Evolutionary conservation across 345 rosid species (phyloP), one percentile per base, ranked within the genome.

Genomic region (Euphorbia pulcherrima): DNA sequence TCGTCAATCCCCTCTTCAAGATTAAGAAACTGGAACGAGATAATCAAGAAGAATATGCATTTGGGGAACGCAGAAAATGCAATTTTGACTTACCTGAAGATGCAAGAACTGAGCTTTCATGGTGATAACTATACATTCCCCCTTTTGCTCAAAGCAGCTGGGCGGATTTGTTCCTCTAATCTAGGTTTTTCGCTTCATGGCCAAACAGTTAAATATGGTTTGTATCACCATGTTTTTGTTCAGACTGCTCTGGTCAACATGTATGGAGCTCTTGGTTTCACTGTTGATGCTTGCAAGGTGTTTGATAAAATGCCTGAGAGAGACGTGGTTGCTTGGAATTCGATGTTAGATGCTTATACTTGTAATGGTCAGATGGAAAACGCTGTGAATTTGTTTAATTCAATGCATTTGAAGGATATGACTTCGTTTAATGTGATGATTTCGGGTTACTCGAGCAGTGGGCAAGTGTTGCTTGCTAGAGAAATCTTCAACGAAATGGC

Each of bases 401-500:
- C 20, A 44, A 73, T 73, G 81, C 68, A 74, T 46, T 28, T 37
- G 11, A 77, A 65, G 81, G 72, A 77, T 60, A 2, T 60, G 16
- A 11, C 61, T 5, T 73, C 80, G 21, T 73, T 65, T 58, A 77
- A 66, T 62, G 62, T 69, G 29, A 60, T 73, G 77, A 65, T 77
- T 47, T 60, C 72, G 17, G 77, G 74, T 29, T 73, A 69, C 18
- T 64, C 75, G 4, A 62, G 51, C 9, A 53, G 33, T 8, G 77
- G 72, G 10, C 35, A 40, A n/a, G 59, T 35, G 28, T 37, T 30
- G 33, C 47, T 59, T 47, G 72, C 75, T 5, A 61, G 66, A 56
- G 56, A 62, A 2, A 23, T 64, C 5, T 70, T 78, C 21, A 70
- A 74, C 27, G 8, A 27, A 27, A 64, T 74, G 65, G 55, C 44